A percentile compares a stretch with the other conserved stretches of the same genome.
Evolutionary conservation across 768 basidiomycete species (phyloP).

Genomic region (Melanogaster broomeanus): DNA sequence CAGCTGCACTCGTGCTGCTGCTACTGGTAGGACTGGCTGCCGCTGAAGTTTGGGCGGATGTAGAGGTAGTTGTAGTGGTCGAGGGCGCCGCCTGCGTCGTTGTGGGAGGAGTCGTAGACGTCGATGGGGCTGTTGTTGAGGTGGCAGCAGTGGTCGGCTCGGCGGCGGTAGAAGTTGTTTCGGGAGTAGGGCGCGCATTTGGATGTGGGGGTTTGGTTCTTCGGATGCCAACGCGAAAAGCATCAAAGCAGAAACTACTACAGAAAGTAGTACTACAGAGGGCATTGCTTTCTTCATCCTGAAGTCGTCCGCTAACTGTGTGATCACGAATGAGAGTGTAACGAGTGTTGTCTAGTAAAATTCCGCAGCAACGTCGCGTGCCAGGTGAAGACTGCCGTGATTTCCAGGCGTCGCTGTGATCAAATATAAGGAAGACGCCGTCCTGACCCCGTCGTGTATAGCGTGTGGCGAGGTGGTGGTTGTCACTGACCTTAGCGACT

Average conservation of each 20-base stretch:
- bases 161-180: not conserved
- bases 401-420: conserved; percentile 4
- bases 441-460: conserved; percentile 1
- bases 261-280: conserved; percentile 30
- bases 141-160: not conserved
- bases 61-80: conserved; percentile 14
- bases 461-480: not conserved
- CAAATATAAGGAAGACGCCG: conserved; percentile 3
- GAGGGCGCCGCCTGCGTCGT: conserved; percentile 1
- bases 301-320: conserved; percentile 11
- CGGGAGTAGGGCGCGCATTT: conserved; percentile 13
- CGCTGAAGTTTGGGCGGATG: not conserved
- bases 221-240: conserved; percentile 25
- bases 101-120: not conserved
- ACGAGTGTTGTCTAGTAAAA: conserved; percentile 25
- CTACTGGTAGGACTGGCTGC: not conserved
- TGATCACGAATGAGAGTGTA: conserved; percentile 7
- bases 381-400: conserved; percentile 11
- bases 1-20: conserved; percentile 4
- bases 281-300: conserved; percentile 24
- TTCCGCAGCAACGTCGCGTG: conserved; percentile 22
- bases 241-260: conserved; percentile 26
- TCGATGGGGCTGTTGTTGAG: conserved; percentile 3
- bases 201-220: conserved; percentile 6
- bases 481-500: not conserved